Conservation (phyloP, 768 basidiomycete genomes). For the Termitomyces titanicus region DNA sequence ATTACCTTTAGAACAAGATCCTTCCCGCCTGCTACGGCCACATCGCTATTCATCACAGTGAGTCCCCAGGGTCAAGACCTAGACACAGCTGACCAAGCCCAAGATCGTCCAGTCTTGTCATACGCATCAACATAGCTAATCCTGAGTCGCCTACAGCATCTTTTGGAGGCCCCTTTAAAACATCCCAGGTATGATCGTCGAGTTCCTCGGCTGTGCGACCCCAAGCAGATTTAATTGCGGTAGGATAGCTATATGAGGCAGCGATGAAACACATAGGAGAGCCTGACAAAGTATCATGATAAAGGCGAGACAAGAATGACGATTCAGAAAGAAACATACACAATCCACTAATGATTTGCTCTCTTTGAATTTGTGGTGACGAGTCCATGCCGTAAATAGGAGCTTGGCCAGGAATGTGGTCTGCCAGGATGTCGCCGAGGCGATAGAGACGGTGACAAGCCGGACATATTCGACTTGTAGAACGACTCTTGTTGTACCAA, state of each 20-base stretch:
- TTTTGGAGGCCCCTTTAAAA: slow-evolving; percentile 45
- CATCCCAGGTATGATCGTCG: slow-evolving; percentile 59
- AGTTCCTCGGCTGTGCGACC: slow-evolving; percentile 67
- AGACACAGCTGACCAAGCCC: slow-evolving; percentile 66
- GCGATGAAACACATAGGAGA: slow-evolving; percentile 76
- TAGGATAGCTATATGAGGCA: slow-evolving; percentile 62
- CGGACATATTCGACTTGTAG: slow-evolving; percentile 69
- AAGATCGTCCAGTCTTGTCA: slow-evolving; percentile 73
- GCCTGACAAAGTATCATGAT: slow-evolving; percentile 37
- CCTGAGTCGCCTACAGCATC: slow-evolving; percentile 32
- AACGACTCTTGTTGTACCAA: slow-evolving; percentile 85
- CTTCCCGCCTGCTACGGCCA: too few relatives aligned
- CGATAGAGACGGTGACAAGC: slow-evolving; percentile 71
- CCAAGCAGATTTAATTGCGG: slow-evolving; percentile 64
- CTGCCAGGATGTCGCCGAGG: slow-evolving; percentile 61
- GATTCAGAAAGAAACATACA: slow-evolving; percentile 42
- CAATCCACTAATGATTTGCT: slow-evolving; percentile 73
- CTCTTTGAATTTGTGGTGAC: slow-evolving; percentile 41
- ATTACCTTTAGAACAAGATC: background rate
- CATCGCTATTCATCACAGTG: background rate
- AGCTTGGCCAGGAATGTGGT: slow-evolving; percentile 39
- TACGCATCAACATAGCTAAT: slow-evolving; percentile 65
- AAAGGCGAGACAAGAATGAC: background rate
- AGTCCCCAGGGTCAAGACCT: slow-evolving; percentile 21
- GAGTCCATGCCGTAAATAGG: slow-evolving; percentile 17